Base-by-base conservation (phyloP, 1,284 basidiomycete genomes). In the Fomitopsis palustris region DNA sequence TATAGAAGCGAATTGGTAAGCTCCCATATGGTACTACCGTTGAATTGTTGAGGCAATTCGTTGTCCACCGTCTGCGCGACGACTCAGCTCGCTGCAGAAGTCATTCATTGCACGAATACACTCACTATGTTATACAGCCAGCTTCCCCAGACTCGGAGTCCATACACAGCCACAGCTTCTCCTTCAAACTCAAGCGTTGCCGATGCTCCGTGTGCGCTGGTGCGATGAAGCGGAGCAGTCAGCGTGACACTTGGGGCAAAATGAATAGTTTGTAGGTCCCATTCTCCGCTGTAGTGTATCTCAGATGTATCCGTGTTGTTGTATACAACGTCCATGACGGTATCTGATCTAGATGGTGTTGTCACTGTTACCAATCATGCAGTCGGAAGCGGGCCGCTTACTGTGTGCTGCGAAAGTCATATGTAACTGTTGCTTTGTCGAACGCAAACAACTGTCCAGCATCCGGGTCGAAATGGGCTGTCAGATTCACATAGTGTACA, bases 1-100 rank as follows among this genome's bases (percentile, higher is more conserved):
- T 37, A 37, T 14, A 37, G 12, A 10, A 37, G 35, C 8, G 35
- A 37, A 14, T 37, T 67, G 23, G 69, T 69, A 42, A 76, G 64
- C 4, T 69, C 62, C 70, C 71, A 75, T 56, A 66, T 61, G 1
- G 74, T 73, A 45, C 65, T 72, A 23, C 67, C 72, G 54, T 75
- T 74, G 57, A 67, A 72, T 8, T 54, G 47, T 9, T 14, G 35
- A 8, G 6, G 35, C 35, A 33, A 33, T 33, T 37, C 35, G 5
- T 14, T 14, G 8, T 37, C 35, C 12, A 37, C 1, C 8, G 35
- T 37, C 35, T 37, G 2, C 31, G 12, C 31, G 31, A 33, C 7
- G 7, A 33, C 7, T 33, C 31, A 33, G 12, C 31, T 6, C 7
- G 31, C 31, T 33, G 31, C 31, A 7, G 12, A 2, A 33, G 31